phyloP scores from a whole-genome alignment of 441 rosid genomes.

The Eruca vesicaria region DNA sequence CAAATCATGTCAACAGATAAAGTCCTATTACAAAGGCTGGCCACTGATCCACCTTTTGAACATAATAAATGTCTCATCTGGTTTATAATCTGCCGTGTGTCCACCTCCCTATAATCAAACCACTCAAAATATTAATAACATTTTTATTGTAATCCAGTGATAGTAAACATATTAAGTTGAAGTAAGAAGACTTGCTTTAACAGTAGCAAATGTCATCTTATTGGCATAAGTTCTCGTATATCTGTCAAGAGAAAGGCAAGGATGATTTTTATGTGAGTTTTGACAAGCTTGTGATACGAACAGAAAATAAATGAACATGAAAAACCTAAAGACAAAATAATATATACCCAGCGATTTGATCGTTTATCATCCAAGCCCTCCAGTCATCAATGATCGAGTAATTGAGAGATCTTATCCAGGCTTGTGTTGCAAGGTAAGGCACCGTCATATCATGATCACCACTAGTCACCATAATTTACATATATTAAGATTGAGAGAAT shows the following conservation, averaged over 20 bases:
- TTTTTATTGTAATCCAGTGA: neutral
- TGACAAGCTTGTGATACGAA: too few species aligned
- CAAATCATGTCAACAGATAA: neutral
- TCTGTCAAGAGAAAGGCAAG: conserved; percentile 17
- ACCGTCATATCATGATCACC: conserved; percentile 65
- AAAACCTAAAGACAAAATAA: neutral
- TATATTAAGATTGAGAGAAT: too few species aligned
- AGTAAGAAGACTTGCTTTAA: conserved; percentile 38
- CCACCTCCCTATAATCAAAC: conserved; percentile 8
- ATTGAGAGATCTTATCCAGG: conserved; percentile 63
- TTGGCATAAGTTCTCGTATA: conserved; percentile 58
- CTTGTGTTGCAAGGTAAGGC: conserved; percentile 59
- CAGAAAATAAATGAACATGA: neutral
- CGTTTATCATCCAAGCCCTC: conserved; percentile 53
- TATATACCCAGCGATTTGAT: conserved; percentile 56
- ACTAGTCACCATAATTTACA: conserved; percentile 39
- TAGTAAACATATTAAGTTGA: neutral
- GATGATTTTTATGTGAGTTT: neutral
- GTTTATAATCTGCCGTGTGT: conserved; percentile 14
- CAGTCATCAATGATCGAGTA: conserved; percentile 55
- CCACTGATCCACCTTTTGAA: conserved; percentile 20
- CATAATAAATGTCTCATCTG: conserved; percentile 1
- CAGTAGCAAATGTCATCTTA: conserved; percentile 58
- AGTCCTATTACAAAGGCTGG: neutral
- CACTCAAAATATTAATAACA: neutral